phyloP scores from a whole-genome alignment of 176 grass and related monocot genomes.

The Hordeum marinum region DNA sequence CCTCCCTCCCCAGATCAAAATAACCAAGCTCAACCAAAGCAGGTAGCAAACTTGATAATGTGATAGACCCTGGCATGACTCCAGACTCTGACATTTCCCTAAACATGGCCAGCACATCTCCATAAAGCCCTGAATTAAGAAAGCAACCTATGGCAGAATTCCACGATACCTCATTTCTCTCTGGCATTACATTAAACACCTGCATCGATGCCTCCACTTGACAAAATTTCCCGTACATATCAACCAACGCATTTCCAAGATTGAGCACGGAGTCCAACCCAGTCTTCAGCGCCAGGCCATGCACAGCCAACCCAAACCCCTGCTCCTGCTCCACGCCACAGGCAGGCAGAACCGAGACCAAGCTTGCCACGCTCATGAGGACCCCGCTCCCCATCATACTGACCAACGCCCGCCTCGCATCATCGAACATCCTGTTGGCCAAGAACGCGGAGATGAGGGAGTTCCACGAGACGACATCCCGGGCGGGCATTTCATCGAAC shows the following conservation, averaged over 20 bases:
- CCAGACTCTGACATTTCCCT: slow-evolving; percentile 36
- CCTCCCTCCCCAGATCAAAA: slow-evolving; percentile 52
- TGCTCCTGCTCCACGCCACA: slow-evolving; percentile 41
- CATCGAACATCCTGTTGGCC: slow-evolving; percentile 29
- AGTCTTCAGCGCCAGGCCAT: slow-evolving; percentile 47
- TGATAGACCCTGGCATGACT: slow-evolving; percentile 47
- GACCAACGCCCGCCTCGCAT: slow-evolving; percentile 26
- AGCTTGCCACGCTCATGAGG: slow-evolving; percentile 47
- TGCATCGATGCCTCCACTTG: slow-evolving; percentile 33
- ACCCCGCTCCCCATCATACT: slow-evolving; percentile 34
- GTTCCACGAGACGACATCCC: slow-evolving; percentile 79
- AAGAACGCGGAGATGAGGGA: slow-evolving; percentile 53
- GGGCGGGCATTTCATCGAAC: slow-evolving; percentile 64
- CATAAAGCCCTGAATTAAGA: slow-evolving; percentile 40
- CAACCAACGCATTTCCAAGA: slow-evolving; percentile 54
- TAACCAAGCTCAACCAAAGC: slow-evolving; percentile 67
- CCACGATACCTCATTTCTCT: slow-evolving; percentile 68
- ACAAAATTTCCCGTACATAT: slow-evolving; percentile 75
- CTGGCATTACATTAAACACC: slow-evolving; percentile 47
- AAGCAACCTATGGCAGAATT: slow-evolving; percentile 70
- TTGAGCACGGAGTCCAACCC: slow-evolving; percentile 46
- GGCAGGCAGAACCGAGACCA: slow-evolving; percentile 62
- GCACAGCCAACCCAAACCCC: slow-evolving; percentile 53
- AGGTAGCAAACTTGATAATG: slow-evolving; percentile 66
- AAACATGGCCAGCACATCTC: slow-evolving; percentile 43